phyloP scores from a whole-genome alignment of 1,284 basidiomycete species.

The Puccinia brachypodii region DNA sequence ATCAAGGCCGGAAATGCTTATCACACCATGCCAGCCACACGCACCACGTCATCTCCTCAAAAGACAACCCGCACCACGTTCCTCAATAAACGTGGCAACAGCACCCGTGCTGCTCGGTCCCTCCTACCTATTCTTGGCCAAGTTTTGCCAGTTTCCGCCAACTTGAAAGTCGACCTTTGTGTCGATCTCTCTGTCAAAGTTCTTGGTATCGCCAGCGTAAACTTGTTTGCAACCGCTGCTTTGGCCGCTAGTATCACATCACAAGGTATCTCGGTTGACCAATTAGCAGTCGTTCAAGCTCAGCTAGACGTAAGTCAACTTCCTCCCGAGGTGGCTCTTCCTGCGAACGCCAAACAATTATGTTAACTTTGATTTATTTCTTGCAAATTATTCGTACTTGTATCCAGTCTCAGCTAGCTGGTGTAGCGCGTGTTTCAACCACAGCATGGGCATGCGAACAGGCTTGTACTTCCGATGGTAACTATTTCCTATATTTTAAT shows the following conservation, averaged over 20 bases:
- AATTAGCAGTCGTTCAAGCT: conserved; percentile 31
- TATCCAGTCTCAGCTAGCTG: conserved; percentile 15
- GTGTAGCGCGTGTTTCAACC: conserved; percentile 12
- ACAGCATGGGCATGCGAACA: conserved; percentile 19
- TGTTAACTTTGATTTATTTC: background rate
- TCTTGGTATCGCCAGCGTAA: conserved; percentile 21
- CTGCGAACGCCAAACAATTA: background rate
- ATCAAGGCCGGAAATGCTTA: background rate
- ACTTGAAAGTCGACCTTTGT: conserved; percentile 27
- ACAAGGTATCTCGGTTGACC: conserved; percentile 18
- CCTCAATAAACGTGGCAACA: background rate
- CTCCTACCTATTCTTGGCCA: background rate
- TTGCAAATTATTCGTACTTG: background rate
- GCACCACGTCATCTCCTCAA: background rate
- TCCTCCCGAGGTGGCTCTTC: background rate
- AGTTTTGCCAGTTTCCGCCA: background rate
- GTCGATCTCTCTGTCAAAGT: conserved; percentile 43
- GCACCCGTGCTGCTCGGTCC: conserved; percentile 11
- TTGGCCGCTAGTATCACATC: conserved; percentile 16
- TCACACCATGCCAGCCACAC: background rate
- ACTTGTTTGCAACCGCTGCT: conserved; percentile 9
- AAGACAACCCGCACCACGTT: background rate
- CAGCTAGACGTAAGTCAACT: background rate
- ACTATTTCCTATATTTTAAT: background rate
- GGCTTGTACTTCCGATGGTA: conserved; percentile 27